Percentiles rank a stretch among this genome's conserved stretches.
These are phyloP conservation scores for Dioscorea dumetorum DNA, from an alignment of 106 monocot genomes.

Conservation along the genomic window DNA sequence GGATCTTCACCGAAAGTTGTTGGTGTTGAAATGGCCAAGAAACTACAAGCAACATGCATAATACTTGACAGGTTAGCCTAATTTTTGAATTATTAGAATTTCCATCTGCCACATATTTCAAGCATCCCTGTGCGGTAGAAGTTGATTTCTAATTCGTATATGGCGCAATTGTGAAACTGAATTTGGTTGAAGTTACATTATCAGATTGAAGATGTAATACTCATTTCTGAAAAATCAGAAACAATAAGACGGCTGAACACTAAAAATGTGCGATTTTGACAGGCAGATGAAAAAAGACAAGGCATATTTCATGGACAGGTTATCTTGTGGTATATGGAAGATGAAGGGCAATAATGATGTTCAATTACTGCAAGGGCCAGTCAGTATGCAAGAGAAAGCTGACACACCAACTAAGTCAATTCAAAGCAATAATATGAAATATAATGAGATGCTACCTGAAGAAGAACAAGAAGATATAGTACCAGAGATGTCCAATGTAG, in stretches of 20 bases:
- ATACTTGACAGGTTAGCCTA: conserved; percentile 34
- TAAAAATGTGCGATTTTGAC: background rate
- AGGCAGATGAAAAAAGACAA: conserved; percentile 48
- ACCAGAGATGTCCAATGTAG: background rate
- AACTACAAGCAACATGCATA: conserved; percentile 38
- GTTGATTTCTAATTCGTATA: no score
- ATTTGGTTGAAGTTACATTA: no score
- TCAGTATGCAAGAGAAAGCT: background rate
- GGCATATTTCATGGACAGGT: conserved; percentile 34
- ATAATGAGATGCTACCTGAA: conserved; percentile 11
- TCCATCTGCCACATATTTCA: no score
- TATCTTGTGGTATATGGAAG: conserved; percentile 40
- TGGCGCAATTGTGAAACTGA: no score
- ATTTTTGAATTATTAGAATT: no score
- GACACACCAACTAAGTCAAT: background rate
- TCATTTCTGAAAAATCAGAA: no score
- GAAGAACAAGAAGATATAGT: background rate
- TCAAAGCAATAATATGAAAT: background rate
- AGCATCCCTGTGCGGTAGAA: no score
- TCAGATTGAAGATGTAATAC: no score
- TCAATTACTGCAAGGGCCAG: conserved; percentile 19
- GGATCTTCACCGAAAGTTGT: conserved; percentile 32
- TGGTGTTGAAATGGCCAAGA: conserved; percentile 23
- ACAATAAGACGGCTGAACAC: no score
- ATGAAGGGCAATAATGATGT: conserved; percentile 26